phyloP scores from a whole-genome alignment of 345 rosid species.

The Salix caprea region DNA sequence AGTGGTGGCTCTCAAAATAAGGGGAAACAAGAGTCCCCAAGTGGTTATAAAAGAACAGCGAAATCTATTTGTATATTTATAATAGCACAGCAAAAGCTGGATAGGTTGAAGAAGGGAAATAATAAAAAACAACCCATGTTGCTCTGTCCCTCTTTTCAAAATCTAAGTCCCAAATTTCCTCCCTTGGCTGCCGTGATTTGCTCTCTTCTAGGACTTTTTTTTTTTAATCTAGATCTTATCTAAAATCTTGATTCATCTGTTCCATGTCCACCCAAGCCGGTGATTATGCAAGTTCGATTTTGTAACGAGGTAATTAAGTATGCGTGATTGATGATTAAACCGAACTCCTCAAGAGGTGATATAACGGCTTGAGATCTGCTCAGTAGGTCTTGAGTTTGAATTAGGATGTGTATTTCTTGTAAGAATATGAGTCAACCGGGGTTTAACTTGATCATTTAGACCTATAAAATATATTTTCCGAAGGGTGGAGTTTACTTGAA shows the following conservation, averaged over 20 bases:
- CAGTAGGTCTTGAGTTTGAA: too few relatives aligned
- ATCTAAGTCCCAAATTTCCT: not conserved
- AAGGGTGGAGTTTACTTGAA: accelerated
- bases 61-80: not conserved
- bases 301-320: not conserved
- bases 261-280: not conserved
- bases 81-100: not conserved
- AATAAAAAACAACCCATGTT: conserved; percentile 4
- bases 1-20: not conserved
- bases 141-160: conserved; percentile 7
- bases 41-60: not conserved
- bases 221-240: not conserved
- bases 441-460: too few relatives aligned
- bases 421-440: accelerated
- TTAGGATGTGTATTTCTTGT: too few relatives aligned
- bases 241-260: not conserved
- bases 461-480: too few relatives aligned
- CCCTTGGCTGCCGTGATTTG: conserved; percentile 7
- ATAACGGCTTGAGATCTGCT: too few relatives aligned
- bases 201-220: not conserved
- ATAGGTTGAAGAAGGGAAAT: not conserved
- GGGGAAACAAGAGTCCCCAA: not conserved
- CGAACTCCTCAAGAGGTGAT: too few relatives aligned
- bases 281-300: not conserved
- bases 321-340: not conserved